phyloP scores from a whole-genome alignment of 2,329 filamentous ascomycete species.

The Ceratocystis albifundus region DNA sequence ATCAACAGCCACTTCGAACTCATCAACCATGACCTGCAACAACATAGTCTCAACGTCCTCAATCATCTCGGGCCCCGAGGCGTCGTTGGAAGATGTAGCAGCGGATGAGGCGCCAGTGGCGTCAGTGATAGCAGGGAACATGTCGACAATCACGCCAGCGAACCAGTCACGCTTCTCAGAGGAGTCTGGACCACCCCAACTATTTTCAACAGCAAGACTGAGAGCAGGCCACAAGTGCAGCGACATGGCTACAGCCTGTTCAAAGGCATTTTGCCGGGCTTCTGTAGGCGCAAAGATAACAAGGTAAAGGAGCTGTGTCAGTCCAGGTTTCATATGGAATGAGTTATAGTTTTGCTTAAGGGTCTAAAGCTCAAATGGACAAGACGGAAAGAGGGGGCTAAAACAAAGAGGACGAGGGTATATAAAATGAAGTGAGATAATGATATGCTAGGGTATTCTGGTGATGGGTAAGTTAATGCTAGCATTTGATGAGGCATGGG shows the following conservation, averaged over 20 bases:
- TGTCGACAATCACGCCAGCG: slow-evolving; percentile 71
- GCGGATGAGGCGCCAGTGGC: slow-evolving; percentile 26
- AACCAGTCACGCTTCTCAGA: slow-evolving; percentile 94
- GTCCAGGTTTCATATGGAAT: neutral
- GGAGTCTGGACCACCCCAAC: slow-evolving; percentile 76
- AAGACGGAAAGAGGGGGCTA: neutral
- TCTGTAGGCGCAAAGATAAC: slow-evolving; percentile 30
- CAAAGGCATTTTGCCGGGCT: slow-evolving; percentile 55
- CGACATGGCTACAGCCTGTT: slow-evolving; percentile 73
- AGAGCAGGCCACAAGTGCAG: slow-evolving; percentile 84
- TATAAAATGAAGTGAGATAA: slow-evolving; percentile 11
- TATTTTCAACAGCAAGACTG: slow-evolving; percentile 70
- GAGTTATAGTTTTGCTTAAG: neutral
- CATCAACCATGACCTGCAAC: slow-evolving; percentile 84
- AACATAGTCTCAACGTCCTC: slow-evolving; percentile 76
- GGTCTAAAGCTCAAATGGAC: neutral
- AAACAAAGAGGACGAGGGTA: slow-evolving; percentile 14
- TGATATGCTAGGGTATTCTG: slow-evolving; percentile 11
- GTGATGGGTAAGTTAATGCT: neutral
- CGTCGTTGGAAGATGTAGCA: slow-evolving; percentile 27
- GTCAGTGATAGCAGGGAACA: slow-evolving; percentile 57
- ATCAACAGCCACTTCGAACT: slow-evolving; percentile 87
- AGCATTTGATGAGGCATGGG: slow-evolving; percentile 11
- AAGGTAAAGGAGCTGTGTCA: slow-evolving; percentile 21
- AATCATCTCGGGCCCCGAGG: slow-evolving; percentile 37